Percentiles rank a stretch among this genome's conserved stretches.
Conservation (phyloP, 768 basidiomycete genomes). For the Leucosporidium scottii region DNA sequence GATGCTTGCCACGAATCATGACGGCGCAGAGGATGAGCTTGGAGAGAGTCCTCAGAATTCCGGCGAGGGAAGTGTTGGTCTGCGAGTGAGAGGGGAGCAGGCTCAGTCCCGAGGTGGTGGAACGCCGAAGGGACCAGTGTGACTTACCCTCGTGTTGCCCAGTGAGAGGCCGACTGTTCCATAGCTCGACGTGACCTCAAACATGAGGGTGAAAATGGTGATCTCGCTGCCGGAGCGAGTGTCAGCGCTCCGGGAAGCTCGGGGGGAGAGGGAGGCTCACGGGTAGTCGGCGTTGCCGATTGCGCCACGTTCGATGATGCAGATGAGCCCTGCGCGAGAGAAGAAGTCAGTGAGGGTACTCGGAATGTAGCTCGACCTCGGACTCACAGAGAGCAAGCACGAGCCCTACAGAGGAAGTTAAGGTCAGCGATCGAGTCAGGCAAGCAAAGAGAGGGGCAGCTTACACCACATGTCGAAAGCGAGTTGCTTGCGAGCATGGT, state of each 20-base stretch:
- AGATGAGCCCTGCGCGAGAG: constrained; percentile 45
- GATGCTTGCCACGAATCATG: constrained; percentile 63
- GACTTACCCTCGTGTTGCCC: constrained; percentile 64
- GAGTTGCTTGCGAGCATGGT: constrained; percentile 77
- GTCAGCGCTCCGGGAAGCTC: no score
- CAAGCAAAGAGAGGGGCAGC: not conserved
- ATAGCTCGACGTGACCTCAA: constrained; percentile 61
- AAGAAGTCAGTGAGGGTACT: no score
- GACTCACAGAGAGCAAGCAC: no score
- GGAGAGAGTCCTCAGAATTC: constrained; percentile 67
- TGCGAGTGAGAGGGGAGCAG: constrained; percentile 40
- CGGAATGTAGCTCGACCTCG: no score
- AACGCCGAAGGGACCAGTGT: constrained; percentile 33
- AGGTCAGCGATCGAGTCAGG: not conserved
- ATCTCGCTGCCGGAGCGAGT: constrained; percentile 11
- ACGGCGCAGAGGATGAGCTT: constrained; percentile 80
- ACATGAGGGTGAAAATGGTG: constrained; percentile 41
- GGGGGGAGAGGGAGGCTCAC: no score
- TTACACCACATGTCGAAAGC: constrained; percentile 91
- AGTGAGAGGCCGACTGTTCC: constrained; percentile 83
- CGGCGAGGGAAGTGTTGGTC: constrained; percentile 75
- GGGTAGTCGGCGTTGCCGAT: constrained; percentile 13
- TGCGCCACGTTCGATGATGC: constrained; percentile 65
- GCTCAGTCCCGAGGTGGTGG: not conserved
- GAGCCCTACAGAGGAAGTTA: no score